Evolutionary conservation across 495 filamentous ascomycete genomes (phyloP).

Genomic region (Melanomma pulvis-pyrius): DNA sequence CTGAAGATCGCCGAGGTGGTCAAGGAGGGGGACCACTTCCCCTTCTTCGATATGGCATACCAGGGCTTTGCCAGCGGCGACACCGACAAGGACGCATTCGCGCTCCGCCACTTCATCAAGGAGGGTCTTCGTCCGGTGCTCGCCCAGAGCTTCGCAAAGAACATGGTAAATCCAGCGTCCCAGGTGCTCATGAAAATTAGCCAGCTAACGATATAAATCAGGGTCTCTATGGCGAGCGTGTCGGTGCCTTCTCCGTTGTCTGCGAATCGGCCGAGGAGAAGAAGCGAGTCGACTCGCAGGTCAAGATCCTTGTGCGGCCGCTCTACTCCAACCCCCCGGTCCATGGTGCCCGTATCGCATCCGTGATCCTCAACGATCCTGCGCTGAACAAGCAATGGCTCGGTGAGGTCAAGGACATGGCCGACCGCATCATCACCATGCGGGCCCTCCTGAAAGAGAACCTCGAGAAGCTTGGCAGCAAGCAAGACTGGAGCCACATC

Average conservation of each 20-base stretch:
- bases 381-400: slow-evolving; percentile 92
- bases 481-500: slow-evolving; percentile 98
- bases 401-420: slow-evolving; percentile 96
- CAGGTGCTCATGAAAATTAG: not conserved
- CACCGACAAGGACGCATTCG: slow-evolving; percentile 89
- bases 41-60: slow-evolving; percentile 99
- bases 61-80: slow-evolving; percentile 96
- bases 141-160: slow-evolving; percentile 98
- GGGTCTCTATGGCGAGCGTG: slow-evolving; percentile 98
- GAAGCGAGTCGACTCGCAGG: slow-evolving; percentile 93
- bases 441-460: slow-evolving; percentile 88
- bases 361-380: slow-evolving; percentile 87
- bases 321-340: slow-evolving; percentile 98
- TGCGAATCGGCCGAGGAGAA: slow-evolving; percentile 84
- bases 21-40: slow-evolving; percentile 85
- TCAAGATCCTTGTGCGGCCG: slow-evolving; percentile 97
- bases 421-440: slow-evolving; percentile 98
- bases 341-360: slow-evolving; percentile 92
- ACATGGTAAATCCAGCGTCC: slow-evolving; percentile 72
- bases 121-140: slow-evolving; percentile 88
- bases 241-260: slow-evolving; percentile 93
- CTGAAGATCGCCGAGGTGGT: slow-evolving; percentile 85
- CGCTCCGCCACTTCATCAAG: slow-evolving; percentile 86
- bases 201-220: slow-evolving; percentile 35
- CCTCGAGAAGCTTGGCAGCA: slow-evolving; percentile 89